A percentile compares a stretch with the other conserved stretches of the same genome.
phyloP scores from a whole-genome alignment of 2,329 filamentous ascomycete species.

The Penicillium rolfsii region DNA sequence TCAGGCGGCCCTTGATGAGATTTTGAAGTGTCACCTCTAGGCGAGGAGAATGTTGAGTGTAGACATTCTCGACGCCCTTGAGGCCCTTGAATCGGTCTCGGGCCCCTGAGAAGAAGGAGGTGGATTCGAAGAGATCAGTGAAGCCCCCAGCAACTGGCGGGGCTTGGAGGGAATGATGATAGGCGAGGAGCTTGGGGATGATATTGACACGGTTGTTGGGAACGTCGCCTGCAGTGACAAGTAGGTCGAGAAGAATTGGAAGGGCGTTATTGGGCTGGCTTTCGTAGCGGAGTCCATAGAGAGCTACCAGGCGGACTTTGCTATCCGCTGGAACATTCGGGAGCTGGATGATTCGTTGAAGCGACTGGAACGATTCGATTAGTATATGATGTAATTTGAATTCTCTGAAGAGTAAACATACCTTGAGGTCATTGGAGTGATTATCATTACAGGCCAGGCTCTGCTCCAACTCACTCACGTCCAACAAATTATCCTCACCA shows the following conservation, averaged over 20 bases:
- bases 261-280: conserved; percentile 83
- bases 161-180: conserved; percentile 83
- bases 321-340: conserved; percentile 75
- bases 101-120: conserved; percentile 87
- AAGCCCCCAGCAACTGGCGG: conserved; percentile 76
- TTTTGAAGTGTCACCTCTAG: conserved; percentile 87
- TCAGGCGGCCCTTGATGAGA: conserved; percentile 86
- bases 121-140: conserved; percentile 87
- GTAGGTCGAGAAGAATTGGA: conserved; percentile 81
- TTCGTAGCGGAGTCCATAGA: conserved; percentile 93
- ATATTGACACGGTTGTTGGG: conserved; percentile 74
- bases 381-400: conserved; percentile 5
- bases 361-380: conserved; percentile 55
- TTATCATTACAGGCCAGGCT: conserved; percentile 97
- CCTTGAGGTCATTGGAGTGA: conserved; percentile 87
- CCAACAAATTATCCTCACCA: conserved; percentile 81
- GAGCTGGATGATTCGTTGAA: conserved; percentile 84
- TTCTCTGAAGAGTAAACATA: conserved; percentile 43
- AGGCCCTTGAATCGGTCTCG: conserved; percentile 88
- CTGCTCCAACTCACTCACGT: conserved; percentile 96
- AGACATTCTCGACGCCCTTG: conserved; percentile 98
- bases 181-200: conserved; percentile 79
- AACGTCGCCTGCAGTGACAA: conserved; percentile 81
- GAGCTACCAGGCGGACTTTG: conserved; percentile 85
- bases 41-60: conserved; percentile 92